These are phyloP conservation scores for Cucurbita moschata DNA, from an alignment of 306 rosid species.

Conservation along the genomic window DNA sequence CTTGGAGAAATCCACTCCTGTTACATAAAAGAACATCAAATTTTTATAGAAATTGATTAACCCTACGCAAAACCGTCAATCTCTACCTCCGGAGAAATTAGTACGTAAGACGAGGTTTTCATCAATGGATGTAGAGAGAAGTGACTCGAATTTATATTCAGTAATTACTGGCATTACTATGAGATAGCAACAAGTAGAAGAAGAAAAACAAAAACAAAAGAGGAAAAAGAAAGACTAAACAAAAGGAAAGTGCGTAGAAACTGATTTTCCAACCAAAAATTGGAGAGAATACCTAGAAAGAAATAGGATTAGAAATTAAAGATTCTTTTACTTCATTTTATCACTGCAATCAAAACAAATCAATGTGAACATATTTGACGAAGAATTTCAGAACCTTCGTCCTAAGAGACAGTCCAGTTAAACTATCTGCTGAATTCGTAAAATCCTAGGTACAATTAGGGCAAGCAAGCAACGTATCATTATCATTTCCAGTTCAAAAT, in stretches of 20 bases:
- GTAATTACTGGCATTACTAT: no score
- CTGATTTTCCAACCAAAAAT: not conserved
- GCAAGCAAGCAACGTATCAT: not conserved
- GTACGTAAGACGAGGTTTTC: not conserved
- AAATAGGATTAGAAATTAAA: not conserved
- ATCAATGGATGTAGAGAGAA: no score
- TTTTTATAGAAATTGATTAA: not conserved
- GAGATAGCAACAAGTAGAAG: no score
- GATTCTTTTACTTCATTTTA: not conserved
- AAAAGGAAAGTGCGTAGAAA: not conserved
- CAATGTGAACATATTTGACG: not conserved
- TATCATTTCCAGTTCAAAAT: not conserved
- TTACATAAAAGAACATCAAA: not conserved
- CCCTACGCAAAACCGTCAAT: not conserved
- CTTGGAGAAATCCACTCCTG: conserved; percentile 69
- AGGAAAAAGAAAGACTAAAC: not conserved
- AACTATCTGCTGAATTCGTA: not conserved
- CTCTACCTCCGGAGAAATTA: not conserved
- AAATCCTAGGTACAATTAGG: not conserved
- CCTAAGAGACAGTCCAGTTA: not conserved
- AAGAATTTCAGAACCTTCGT: not conserved
- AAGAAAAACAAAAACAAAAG: no score
- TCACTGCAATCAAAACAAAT: not conserved
- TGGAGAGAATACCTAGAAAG: not conserved
- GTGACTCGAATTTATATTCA: no score